Evolutionary conservation across 495 filamentous ascomycete species (phyloP).

Genomic region (Aspergillus incahuasiensis): DNA sequence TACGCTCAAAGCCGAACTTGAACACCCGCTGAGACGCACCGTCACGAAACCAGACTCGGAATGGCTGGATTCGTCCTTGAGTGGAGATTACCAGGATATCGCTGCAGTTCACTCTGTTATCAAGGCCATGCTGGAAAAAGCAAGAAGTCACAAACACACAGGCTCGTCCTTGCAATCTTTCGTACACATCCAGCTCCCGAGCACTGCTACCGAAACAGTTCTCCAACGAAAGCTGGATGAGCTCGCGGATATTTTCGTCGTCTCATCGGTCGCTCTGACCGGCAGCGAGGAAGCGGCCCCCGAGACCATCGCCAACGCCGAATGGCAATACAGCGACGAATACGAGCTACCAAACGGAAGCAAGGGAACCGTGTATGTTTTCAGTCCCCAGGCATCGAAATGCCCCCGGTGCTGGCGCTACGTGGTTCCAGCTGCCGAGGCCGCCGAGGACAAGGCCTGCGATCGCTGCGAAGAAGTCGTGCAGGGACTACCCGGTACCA

Average conservation of each 20-base stretch:
- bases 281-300: conserved; percentile 25
- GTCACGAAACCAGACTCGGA: conserved; percentile 25
- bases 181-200: conserved; percentile 48
- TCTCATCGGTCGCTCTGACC: conserved; percentile 59
- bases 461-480: conserved; percentile 68
- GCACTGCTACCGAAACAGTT: conserved; percentile 19
- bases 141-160: conserved; percentile 57
- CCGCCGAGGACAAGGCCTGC: conserved; percentile 60
- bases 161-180: conserved; percentile 71
- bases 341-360: conserved; percentile 47
- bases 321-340: conserved; percentile 53
- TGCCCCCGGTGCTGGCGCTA: conserved; percentile 89
- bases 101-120: conserved; percentile 54
- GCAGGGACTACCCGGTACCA: conserved; percentile 32
- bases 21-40: conserved; percentile 42
- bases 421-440: conserved; percentile 42
- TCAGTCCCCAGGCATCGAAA: conserved; percentile 64
- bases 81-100: conserved; percentile 54
- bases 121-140: conserved; percentile 66
- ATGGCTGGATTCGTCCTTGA: conserved; percentile 42
- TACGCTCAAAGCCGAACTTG: conserved; percentile 49
- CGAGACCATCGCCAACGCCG: conserved; percentile 22
- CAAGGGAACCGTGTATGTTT: conserved; percentile 53
- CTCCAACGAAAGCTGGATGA: conserved; percentile 56
- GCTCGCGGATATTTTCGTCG: conserved; percentile 70